These are phyloP conservation scores for Volutella citrinella DNA, from an alignment of 2,329 filamentous ascomycete genomes.

Conservation along the genomic window DNA sequence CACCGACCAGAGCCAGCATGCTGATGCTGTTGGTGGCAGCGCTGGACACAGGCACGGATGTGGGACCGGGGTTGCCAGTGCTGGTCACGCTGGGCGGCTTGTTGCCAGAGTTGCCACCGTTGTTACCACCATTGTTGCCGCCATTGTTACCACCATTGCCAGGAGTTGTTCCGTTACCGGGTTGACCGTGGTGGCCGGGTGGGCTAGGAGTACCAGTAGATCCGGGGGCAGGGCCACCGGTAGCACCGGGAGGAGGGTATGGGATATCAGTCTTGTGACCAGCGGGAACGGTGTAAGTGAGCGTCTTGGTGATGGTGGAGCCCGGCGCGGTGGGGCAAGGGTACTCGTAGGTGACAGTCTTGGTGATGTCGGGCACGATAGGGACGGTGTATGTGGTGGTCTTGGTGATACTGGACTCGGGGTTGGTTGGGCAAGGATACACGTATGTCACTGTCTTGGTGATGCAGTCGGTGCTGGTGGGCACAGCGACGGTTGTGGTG, in stretches of 20 bases:
- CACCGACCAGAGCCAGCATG: slow-evolving; percentile 35
- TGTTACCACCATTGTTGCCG: neutral
- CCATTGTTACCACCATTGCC: slow-evolving; percentile 12
- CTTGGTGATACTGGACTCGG: slow-evolving; percentile 17
- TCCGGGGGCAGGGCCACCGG: neutral
- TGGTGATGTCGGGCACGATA: slow-evolving; percentile 17
- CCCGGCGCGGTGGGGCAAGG: slow-evolving; percentile 22
- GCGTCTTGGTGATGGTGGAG: slow-evolving; percentile 21
- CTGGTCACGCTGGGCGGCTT: neutral
- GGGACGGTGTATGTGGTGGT: too few relatives aligned
- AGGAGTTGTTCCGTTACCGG: neutral
- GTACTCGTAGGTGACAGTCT: slow-evolving; percentile 24
- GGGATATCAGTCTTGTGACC: slow-evolving; percentile 10
- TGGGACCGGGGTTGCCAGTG: slow-evolving; percentile 8
- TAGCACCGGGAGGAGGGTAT: neutral
- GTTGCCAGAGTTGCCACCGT: neutral
- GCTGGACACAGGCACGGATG: slow-evolving; percentile 11
- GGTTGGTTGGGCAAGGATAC: slow-evolving; percentile 17
- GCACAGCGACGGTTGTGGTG: slow-evolving; percentile 20
- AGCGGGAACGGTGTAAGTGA: slow-evolving; percentile 22
- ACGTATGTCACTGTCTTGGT: too few relatives aligned
- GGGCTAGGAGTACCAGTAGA: neutral
- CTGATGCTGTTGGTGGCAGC: slow-evolving; percentile 31
- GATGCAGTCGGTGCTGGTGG: slow-evolving; percentile 17
- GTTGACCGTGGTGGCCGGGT: neutral